These are phyloP conservation scores for Pseudogymnoascus verrucosus DNA, from an alignment of 2,329 filamentous ascomycete species.

Conservation along the genomic window DNA sequence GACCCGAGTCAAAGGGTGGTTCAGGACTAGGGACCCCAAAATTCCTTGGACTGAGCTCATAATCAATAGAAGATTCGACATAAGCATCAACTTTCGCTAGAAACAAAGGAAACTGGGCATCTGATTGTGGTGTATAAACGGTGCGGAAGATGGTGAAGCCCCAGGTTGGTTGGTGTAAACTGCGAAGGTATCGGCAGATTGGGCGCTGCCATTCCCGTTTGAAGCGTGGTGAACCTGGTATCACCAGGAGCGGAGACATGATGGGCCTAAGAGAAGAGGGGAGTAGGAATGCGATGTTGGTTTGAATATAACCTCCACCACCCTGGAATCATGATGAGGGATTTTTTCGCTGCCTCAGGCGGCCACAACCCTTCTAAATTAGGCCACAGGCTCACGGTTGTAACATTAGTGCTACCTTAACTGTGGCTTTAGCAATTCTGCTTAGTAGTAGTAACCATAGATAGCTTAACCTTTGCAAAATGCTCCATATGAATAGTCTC, in stretches of 20 bases:
- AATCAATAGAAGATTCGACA: slow-evolving; percentile 1
- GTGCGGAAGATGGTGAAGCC: slow-evolving; percentile 7
- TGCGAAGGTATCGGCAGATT: background rate
- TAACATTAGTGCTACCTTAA: no score
- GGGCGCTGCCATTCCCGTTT: slow-evolving; percentile 1
- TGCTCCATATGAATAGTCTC: no score
- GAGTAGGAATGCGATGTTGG: background rate
- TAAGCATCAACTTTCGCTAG: slow-evolving; percentile 2
- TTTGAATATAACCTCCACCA: slow-evolving; percentile 16
- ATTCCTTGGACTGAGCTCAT: background rate
- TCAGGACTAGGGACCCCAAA: background rate
- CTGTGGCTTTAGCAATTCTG: no score
- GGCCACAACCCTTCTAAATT: no score
- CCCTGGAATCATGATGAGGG: no score
- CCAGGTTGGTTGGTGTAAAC: slow-evolving; percentile 2
- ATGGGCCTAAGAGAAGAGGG: background rate
- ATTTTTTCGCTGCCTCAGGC: no score
- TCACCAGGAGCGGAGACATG: slow-evolving; percentile 2
- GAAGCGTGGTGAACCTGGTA: background rate
- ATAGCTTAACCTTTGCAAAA: no score
- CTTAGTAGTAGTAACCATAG: no score
- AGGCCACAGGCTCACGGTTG: no score
- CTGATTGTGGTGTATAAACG: slow-evolving; percentile 4
- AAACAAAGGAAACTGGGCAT: slow-evolving; percentile 8
- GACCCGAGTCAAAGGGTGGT: background rate